Evolutionary conservation across 306 rosid species (phyloP).

Genomic region (Alnus rubra): DNA sequence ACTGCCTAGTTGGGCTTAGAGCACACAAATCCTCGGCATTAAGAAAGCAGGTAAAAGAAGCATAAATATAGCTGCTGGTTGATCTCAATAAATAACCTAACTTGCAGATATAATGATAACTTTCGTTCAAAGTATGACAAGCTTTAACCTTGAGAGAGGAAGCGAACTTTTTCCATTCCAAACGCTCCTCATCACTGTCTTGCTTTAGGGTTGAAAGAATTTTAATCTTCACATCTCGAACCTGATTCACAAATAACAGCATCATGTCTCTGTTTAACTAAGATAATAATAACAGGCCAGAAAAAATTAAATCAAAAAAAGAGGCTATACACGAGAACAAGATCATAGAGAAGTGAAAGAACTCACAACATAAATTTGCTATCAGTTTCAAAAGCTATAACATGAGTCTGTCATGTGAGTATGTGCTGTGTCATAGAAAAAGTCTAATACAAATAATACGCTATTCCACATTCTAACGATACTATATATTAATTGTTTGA

Average conservation of each 20-base stretch:
- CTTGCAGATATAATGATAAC: conserved; percentile 2
- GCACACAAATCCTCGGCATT: not conserved
- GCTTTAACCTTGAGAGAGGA: conserved; percentile 66
- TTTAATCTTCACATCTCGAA: conserved; percentile 83
- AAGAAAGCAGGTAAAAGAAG: not conserved
- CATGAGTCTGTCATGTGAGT: not conserved
- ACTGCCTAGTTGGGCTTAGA: not conserved
- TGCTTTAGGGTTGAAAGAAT: conserved; percentile 74
- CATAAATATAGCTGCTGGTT: not conserved
- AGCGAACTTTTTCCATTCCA: conserved; percentile 77
- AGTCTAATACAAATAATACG: not conserved
- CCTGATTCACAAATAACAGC: conserved; percentile 49
- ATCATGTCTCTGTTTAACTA: conserved; percentile 20
- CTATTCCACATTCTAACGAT: not conserved
- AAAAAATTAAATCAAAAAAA: not conserved
- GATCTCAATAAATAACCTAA: not conserved
- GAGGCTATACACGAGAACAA: not conserved
- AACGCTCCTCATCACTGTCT: conserved; percentile 64
- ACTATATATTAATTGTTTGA: not conserved
- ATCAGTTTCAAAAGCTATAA: not conserved
- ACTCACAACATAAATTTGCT: conserved; percentile 3
- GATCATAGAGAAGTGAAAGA: not conserved
- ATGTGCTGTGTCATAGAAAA: not conserved
- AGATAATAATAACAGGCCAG: conserved; percentile 4
- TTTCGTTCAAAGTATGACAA: conserved; percentile 6